Conservation (phyloP, 2,329 filamentous ascomycete genomes). For the Sclerotinia spermophila region DNA sequence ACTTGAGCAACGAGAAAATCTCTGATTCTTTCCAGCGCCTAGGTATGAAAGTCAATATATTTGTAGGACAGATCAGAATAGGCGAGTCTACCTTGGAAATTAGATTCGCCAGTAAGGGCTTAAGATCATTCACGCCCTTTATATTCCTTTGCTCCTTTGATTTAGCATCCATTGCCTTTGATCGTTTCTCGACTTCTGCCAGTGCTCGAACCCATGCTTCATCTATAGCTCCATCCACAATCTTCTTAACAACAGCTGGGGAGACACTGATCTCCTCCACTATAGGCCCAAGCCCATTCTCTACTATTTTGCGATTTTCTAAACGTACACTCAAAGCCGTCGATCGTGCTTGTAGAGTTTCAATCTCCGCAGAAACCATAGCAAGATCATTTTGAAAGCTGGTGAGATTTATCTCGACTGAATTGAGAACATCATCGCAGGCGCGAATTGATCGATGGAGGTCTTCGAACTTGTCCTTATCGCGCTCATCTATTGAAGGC, state of each 20-base stretch:
- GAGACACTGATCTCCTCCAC: conserved; percentile 91
- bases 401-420: conserved; percentile 86
- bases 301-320: conserved; percentile 84
- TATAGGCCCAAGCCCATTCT: conserved; percentile 79
- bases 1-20: conserved; percentile 94
- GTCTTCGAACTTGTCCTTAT: conserved; percentile 82
- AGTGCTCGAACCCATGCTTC: conserved; percentile 82
- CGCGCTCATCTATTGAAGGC: conserved; percentile 60
- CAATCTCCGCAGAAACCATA: conserved; percentile 89
- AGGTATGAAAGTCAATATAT: conserved; percentile 2
- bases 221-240: conserved; percentile 85
- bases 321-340: conserved; percentile 77
- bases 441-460: conserved; percentile 83
- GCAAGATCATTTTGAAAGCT: conserved; percentile 93
- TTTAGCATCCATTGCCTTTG: conserved; percentile 66
- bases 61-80: not conserved
- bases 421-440: conserved; percentile 89
- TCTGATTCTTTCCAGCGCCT: conserved; percentile 89
- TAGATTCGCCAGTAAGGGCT: conserved; percentile 79
- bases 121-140: conserved; percentile 79
- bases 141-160: conserved; percentile 57
- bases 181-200: conserved; percentile 77
- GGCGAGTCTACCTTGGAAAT: conserved; percentile 62
- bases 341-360: conserved; percentile 85
- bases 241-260: conserved; percentile 76